Evolutionary conservation across 2,329 filamentous ascomycete genomes (phyloP), one percentile per base, ranked within the genome.

Genomic region (Aspergillus sp.): DNA sequence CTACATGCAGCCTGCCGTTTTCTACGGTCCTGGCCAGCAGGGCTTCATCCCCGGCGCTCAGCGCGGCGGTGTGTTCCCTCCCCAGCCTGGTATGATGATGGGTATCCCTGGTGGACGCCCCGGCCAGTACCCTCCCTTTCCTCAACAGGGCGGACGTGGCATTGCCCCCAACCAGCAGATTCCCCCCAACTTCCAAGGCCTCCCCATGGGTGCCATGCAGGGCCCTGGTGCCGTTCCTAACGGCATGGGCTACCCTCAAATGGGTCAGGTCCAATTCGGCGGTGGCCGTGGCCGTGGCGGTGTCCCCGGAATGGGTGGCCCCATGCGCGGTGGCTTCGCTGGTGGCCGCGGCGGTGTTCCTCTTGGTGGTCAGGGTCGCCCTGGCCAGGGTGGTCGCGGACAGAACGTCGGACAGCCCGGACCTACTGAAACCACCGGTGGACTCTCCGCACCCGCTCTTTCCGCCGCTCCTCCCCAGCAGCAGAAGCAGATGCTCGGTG

Each of bases 401-500:
- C 75, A 76, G 66, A 71, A 73, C 60, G 67, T 69, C 52, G 76
- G 66, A 55, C 68, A 66, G 57, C 69, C 68, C 60, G 66, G 66
- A 60, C 70, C 69, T 57, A 73, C 80, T 63, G 76, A 72, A 66
- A 73, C 69, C 57, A 59, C 71, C 56, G 63, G 69, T 54, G 79
- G 80, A 62, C 68, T 85, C 63, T 82, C 80, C 69, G 68, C 85
- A 62, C 73, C 76, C 64, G 75, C 77, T 62, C 79, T 88, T 62
- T 77, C 77, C 63, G 69, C 78, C 56, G 73, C 81, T 63, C 80
- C 84, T 37, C 84, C 89, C 40, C 83, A 84, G 49, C 91, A 96
- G 81, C 95, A 98, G 84, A 99, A 99, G 87, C 95, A 99, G 84
- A 91, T 98, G 78, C 87, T 99, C 55, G 95, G 95, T 76, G 95